Evolutionary conservation across 106 monocot genomes (phyloP), one percentile per base, ranked within the genome.

Genomic region (Posidonia australis): DNA sequence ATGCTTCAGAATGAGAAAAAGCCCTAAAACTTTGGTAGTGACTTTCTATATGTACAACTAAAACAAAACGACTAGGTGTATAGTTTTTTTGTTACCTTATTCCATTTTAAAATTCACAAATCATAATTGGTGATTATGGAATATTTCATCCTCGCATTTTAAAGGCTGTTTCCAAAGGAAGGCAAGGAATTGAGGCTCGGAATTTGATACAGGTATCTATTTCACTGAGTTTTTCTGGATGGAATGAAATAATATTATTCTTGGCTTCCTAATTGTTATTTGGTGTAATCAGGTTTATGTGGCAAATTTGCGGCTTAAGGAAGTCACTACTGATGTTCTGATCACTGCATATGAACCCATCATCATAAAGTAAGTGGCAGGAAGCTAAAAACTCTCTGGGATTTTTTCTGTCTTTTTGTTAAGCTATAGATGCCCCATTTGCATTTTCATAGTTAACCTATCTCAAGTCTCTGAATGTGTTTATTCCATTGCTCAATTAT

Each of bases 281-380:
- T 41, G 28, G 16, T 28, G 26, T 17, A 36, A 62, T 59, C 20
- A 94, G 86, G 84, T 84, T 41, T 89, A 94, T 72, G 31, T 94
- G 45, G 89, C 86, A 65, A 90, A 89, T 72, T 74, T 89, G 62
- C 86, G 83, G 44, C 79, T 94, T 14, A 84, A 84, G 76, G 81
- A 86, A 68, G 89, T 80, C 70, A 71, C 47, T 4, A 84, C 93
- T 13, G 93, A 94, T 74, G 78, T 94, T 45, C 65, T 89, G 72
- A 80, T 94, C 20, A 84, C 81, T 67, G 86, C 76, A 46, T 84
- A 89, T 62, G 93, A 94, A 69, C 93, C 89, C 24, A 54, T 89
- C 16, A 16, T 80, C 28, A 89, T 89, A 62, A 94, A 90, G 93
- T 89, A 81, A 82, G 92, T 44, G 16, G 4, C 13, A 17, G 11